A percentile compares a stretch with the other conserved stretches of the same genome.
These are phyloP conservation scores for Phaeomoniella chlamydospora DNA, from an alignment of 2,329 filamentous ascomycete genomes.

Conservation along the genomic window DNA sequence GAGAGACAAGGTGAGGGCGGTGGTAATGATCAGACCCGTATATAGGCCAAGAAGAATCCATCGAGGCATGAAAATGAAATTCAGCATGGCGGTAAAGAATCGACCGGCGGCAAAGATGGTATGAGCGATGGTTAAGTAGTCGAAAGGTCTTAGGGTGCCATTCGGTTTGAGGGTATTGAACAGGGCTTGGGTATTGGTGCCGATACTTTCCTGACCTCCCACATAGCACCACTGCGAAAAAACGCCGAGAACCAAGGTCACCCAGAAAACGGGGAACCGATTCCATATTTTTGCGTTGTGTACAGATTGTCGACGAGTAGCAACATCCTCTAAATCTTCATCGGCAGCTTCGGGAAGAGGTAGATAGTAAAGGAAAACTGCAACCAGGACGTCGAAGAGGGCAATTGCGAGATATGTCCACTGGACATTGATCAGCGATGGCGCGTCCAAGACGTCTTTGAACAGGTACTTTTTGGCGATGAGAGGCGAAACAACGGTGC, in stretches of 20 bases:
- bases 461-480: constrained; percentile 46
- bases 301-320: constrained; percentile 34
- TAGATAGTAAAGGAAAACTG: constrained; percentile 45
- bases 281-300: constrained; percentile 30
- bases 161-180: constrained; percentile 22
- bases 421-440: constrained; percentile 44
- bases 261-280: constrained; percentile 35
- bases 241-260: constrained; percentile 39
- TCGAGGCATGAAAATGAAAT: constrained; percentile 42
- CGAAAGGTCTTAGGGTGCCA: constrained; percentile 16
- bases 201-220: constrained; percentile 43
- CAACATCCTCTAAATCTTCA: constrained; percentile 41
- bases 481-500: constrained; percentile 43
- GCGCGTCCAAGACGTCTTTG: constrained; percentile 29
- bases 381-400: constrained; percentile 43
- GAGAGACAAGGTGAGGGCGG: constrained; percentile 35
- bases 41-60: constrained; percentile 40
- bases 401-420: constrained; percentile 52
- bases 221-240: constrained; percentile 47
- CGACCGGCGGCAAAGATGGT: constrained; percentile 43
- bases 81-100: constrained; percentile 38
- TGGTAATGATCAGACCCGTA: constrained; percentile 36
- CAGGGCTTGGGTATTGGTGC: constrained; percentile 32
- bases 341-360: constrained; percentile 49
- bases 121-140: constrained; percentile 40